Evolutionary conservation across 306 rosid species (phyloP).

Genomic region (Nissolia schottii): DNA sequence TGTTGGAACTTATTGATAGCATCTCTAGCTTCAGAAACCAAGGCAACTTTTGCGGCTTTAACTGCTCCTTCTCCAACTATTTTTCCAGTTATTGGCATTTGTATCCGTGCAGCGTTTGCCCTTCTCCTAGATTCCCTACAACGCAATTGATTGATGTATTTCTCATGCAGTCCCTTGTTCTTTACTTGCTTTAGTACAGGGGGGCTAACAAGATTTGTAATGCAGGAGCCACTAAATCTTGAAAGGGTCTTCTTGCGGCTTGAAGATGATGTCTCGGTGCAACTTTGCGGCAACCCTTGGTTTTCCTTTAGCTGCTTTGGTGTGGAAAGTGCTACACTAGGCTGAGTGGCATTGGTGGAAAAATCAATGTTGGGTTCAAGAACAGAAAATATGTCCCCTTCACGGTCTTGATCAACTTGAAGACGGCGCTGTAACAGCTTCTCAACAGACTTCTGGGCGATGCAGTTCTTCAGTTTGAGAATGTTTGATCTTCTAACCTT

Average conservation of each 20-base stretch:
- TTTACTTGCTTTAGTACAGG: conserved; percentile 72
- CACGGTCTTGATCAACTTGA: conserved; percentile 34
- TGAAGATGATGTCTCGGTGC: conserved; percentile 44
- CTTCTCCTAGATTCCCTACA: conserved; percentile 63
- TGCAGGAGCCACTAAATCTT: conserved; percentile 41
- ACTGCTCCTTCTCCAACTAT: conserved; percentile 32
- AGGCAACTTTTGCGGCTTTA: conserved; percentile 60
- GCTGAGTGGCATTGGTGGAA: conserved; percentile 32
- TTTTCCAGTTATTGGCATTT: conserved; percentile 3
- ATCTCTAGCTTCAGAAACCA: conserved; percentile 72
- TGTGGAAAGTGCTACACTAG: conserved; percentile 39
- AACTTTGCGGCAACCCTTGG: conserved; percentile 32
- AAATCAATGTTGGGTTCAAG: conserved; percentile 61
- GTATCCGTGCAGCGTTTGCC: conserved; percentile 27
- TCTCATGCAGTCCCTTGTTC: conserved; percentile 68
- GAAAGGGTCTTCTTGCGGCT: conserved; percentile 48
- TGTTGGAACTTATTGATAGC: conserved; percentile 56
- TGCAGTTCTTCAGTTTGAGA: conserved; percentile 41
- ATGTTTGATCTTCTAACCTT: conserved; percentile 30
- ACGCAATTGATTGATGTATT: conserved; percentile 70
- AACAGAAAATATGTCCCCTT: conserved; percentile 71
- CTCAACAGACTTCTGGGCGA: conserved; percentile 49
- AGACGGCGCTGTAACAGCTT: conserved; percentile 38
- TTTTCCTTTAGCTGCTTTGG: conserved; percentile 46
- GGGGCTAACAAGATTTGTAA: conserved; percentile 55